Percentiles rank a stretch among this genome's conserved stretches.
Conservation (phyloP, 2,329 filamentous ascomycete genomes). For the Cladophialophora psammophila region DNA sequence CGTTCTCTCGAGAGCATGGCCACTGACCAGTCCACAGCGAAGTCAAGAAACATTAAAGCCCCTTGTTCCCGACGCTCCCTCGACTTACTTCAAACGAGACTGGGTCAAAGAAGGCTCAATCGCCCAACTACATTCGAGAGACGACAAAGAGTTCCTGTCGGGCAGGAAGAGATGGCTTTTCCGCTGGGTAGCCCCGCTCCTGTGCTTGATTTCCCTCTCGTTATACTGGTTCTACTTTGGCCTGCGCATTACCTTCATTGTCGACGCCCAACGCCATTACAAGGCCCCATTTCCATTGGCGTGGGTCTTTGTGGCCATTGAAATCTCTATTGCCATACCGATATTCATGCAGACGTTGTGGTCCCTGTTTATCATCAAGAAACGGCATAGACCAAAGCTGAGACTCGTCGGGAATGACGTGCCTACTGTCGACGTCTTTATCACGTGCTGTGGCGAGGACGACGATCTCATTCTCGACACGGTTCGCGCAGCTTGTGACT, state of each 20-base stretch:
- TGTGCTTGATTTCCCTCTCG: conserved; percentile 47
- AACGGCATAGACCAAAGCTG: conserved; percentile 62
- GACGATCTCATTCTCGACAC: conserved; percentile 64
- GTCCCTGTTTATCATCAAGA: conserved; percentile 65
- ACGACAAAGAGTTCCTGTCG: conserved; percentile 49
- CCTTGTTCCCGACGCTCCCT: conserved; percentile 44
- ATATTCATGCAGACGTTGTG: conserved; percentile 65
- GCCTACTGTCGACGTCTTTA: conserved; percentile 63
- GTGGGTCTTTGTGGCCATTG: conserved; percentile 65
- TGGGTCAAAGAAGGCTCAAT: conserved; percentile 50
- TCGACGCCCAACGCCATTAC: conserved; percentile 57
- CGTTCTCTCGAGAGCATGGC: conserved; percentile 13
- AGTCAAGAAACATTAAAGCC: conserved; percentile 47
- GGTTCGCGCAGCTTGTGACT: conserved; percentile 58
- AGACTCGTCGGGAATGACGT: conserved; percentile 51
- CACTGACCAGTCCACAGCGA: conserved; percentile 41
- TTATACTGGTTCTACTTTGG: conserved; percentile 57
- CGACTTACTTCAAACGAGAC: conserved; percentile 45
- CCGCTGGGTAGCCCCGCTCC: conserved; percentile 45
- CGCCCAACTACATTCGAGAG: conserved; percentile 47
- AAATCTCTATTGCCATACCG: conserved; percentile 59
- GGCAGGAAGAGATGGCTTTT: conserved; percentile 50
- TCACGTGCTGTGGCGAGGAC: conserved; percentile 65
- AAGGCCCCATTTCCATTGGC: conserved; percentile 57
- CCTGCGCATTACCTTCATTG: conserved; percentile 61